These are phyloP conservation scores for Margaritispora aquatica DNA, from an alignment of 495 filamentous ascomycete genomes.

Conservation along the genomic window DNA sequence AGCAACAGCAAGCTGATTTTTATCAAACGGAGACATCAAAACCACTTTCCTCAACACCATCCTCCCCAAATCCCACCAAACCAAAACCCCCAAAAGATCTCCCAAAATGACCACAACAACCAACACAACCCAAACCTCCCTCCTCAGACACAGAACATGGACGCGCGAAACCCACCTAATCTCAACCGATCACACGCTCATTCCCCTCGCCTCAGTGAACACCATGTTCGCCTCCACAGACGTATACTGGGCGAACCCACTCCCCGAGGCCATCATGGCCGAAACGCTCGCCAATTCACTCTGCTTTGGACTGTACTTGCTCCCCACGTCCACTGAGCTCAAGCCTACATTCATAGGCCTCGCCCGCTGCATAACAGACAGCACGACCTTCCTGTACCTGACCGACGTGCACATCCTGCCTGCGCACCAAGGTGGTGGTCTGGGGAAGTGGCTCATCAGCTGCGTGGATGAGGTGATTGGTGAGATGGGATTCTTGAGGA, in stretches of 20 bases:
- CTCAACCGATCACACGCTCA: slow-evolving; percentile 41
- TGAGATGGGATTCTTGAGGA: slow-evolving; percentile 47
- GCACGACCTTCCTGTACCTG: slow-evolving; percentile 57
- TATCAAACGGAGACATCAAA: too few species aligned
- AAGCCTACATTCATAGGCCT: slow-evolving; percentile 45
- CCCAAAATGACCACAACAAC: background rate
- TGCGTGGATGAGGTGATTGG: slow-evolving; percentile 49
- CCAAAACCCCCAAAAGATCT: too few species aligned
- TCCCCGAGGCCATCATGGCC: slow-evolving; percentile 29
- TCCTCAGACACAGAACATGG: slow-evolving; percentile 3
- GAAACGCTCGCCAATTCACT: slow-evolving; percentile 42
- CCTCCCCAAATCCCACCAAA: too few species aligned
- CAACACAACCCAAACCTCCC: background rate
- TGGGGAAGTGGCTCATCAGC: slow-evolving; percentile 55
- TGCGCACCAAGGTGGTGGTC: slow-evolving; percentile 47
- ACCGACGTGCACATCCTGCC: slow-evolving; percentile 59
- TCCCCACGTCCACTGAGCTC: slow-evolving; percentile 10
- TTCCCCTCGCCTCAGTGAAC: slow-evolving; percentile 42
- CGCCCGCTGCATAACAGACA: slow-evolving; percentile 57
- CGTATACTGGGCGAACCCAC: slow-evolving; percentile 47
- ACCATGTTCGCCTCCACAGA: slow-evolving; percentile 40
- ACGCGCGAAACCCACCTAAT: slow-evolving; percentile 23
- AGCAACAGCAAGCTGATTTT: too few species aligned
- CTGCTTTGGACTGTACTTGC: slow-evolving; percentile 46
- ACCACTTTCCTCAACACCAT: too few species aligned